These are phyloP conservation scores for Sordariomycetes sp. DNA, from an alignment of 2,329 filamentous ascomycete genomes.

Conservation along the genomic window DNA sequence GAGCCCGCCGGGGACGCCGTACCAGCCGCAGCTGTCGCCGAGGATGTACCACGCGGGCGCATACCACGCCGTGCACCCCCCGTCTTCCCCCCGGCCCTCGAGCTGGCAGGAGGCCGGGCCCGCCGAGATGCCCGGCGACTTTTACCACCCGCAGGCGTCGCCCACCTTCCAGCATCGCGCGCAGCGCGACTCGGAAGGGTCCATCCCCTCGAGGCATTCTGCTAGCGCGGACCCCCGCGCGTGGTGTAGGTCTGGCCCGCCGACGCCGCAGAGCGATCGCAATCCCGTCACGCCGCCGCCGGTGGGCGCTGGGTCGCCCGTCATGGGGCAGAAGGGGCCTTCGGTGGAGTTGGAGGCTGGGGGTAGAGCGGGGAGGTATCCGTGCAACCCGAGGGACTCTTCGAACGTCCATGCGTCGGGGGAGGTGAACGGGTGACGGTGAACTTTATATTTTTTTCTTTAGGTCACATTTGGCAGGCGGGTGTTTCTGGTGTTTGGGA, in stretches of 20 bases:
- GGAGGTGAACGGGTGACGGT: neutral
- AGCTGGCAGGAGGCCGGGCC: constrained; percentile 10
- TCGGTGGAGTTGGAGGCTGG: constrained; percentile 21
- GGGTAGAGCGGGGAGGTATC: constrained; percentile 11
- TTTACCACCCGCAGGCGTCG: constrained; percentile 22
- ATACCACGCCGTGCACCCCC: neutral
- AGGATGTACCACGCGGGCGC: constrained; percentile 4
- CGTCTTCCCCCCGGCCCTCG: constrained; percentile 18
- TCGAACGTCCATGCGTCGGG: constrained; percentile 8
- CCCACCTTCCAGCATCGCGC: constrained; percentile 11
- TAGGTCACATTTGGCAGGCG: neutral
- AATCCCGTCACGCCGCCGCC: constrained; percentile 7
- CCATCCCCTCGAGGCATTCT: constrained; percentile 11
- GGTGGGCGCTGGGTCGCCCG: constrained; percentile 19
- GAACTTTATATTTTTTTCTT: neutral
- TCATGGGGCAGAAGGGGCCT: constrained; percentile 25
- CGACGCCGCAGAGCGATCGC: constrained; percentile 2
- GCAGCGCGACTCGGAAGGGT: constrained; percentile 15
- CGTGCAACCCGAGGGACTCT: constrained; percentile 27
- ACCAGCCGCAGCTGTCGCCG: constrained; percentile 15
- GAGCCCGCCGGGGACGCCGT: neutral
- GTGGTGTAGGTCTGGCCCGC: constrained; percentile 12
- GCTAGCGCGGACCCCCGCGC: constrained; percentile 7
- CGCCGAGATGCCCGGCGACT: constrained; percentile 36
- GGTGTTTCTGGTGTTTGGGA: no score